Conservation (phyloP, 164 flowering plant species). For the Annona squamosa region DNA sequence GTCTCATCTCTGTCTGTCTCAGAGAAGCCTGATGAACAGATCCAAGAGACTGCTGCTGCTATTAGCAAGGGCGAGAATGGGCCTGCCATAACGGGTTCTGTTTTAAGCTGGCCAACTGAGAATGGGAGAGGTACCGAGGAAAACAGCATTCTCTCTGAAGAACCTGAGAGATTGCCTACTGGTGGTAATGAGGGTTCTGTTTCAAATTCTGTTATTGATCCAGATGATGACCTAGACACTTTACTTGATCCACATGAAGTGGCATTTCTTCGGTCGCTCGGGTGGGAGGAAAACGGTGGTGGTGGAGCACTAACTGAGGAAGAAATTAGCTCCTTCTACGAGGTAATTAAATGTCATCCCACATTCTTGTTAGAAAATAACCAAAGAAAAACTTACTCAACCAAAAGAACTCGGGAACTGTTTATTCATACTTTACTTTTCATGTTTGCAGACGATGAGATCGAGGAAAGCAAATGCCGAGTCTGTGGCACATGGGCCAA, state of each 20-base stretch:
- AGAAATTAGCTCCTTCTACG: slow-evolving; percentile 67
- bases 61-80: slow-evolving; percentile 20
- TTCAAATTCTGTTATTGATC: slow-evolving; percentile 21
- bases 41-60: slow-evolving; percentile 23
- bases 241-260: slow-evolving; percentile 30
- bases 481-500: slow-evolving; percentile 18
- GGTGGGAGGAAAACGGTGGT: slow-evolving; percentile 77
- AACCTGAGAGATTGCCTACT: slow-evolving; percentile 18
- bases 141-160: slow-evolving; percentile 18
- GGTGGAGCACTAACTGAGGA: slow-evolving; percentile 84
- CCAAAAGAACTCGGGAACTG: background rate
- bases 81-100: slow-evolving; percentile 10
- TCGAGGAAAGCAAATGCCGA: slow-evolving; percentile 28
- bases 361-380: background rate
- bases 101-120: slow-evolving; percentile 21
- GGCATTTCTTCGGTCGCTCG: slow-evolving; percentile 77
- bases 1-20: slow-evolving; percentile 15
- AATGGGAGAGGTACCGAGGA: slow-evolving; percentile 15
- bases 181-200: slow-evolving; percentile 18
- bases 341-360: slow-evolving; percentile 10
- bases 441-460: slow-evolving; percentile 41
- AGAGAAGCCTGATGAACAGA: slow-evolving; percentile 35
- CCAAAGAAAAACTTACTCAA: background rate
- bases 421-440: background rate
- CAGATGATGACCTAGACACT: slow-evolving; percentile 26